Base-by-base conservation (phyloP, 352 stramenopile genomes). In the Globisporangium spinosum region DNA sequence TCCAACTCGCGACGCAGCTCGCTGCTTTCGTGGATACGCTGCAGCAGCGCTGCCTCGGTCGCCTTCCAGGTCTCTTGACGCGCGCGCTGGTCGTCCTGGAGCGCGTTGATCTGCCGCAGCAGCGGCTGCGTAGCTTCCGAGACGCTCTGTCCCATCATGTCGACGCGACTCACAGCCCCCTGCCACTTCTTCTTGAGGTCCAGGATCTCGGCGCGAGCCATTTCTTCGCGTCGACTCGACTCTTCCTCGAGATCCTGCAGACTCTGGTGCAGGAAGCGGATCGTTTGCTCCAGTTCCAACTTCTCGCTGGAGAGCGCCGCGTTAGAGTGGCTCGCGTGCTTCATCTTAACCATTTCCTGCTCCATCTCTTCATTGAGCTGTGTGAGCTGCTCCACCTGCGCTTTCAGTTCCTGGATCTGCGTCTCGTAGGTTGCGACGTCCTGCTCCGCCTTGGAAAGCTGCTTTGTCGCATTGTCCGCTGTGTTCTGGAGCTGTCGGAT, bases 131-230 rank as follows among this genome's bases (percentile, higher is more conserved):
- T 93, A 2, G 87, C 85, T 38, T 93, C 87, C 0, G 75, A 86
- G 13, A 93, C 71, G 56, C 80, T 89, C 38, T 88, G 78, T 0
- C 83, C 85, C 27, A 95, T 71, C 61, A 77, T 70, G 29, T 95
- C 87, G 43, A 95, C 80, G 22, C 83, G 80, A 20, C 59, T 70
- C n/a, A 92, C 70, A 0, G 85, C 85, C 15, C 91, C 83, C 61
- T 93, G 82, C 83, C 85, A 95, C 69, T 93, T 91, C n/a, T 75
- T 75, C 70, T 93, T 95, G 53, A 91, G 61, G 35, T 84, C 75
- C 12, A 72, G 35, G 53, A 89, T 79, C 62, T 92, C 83, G 12
- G 70, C 49, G 5, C 85, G 78, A 12, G 80, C 69, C 67, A 77
- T 83, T 23, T 93, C 83, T 65, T 93, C 87, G n/a, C 79, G 80